Conservation (phyloP, 345 rosid genomes). For the Gossypium stocksii region DNA sequence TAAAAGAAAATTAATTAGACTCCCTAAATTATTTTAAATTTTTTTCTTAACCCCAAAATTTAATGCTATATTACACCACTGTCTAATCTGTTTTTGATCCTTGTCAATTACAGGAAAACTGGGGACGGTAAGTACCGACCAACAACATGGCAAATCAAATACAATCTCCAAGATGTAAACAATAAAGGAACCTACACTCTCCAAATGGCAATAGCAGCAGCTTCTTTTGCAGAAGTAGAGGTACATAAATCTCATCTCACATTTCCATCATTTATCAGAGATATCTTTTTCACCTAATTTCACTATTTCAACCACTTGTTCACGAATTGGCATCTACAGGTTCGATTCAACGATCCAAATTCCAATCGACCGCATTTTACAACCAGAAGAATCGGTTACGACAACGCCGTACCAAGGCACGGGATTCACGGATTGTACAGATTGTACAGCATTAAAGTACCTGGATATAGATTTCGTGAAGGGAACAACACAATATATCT, state of each 20-base stretch:
- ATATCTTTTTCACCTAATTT: background rate
- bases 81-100: background rate
- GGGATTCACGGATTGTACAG: conserved; percentile 81
- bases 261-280: background rate
- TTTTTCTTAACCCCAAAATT: no score
- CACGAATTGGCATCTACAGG: conserved; percentile 23
- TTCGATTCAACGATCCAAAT: conserved; percentile 45
- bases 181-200: conserved; percentile 50
- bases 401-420: conserved; percentile 81
- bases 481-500: conserved; percentile 59
- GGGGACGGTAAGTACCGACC: conserved; percentile 27
- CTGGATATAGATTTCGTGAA: conserved; percentile 27
- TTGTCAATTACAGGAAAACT: conserved; percentile 27
- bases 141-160: conserved; percentile 72
- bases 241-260: conserved; percentile 19
- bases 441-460: conserved; percentile 45
- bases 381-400: conserved; percentile 53
- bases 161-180: conserved; percentile 29
- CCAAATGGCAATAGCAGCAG: conserved; percentile 70
- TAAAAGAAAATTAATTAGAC: no score
- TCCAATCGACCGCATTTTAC: conserved; percentile 33
- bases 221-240: conserved; percentile 41
- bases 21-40: no score
- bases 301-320: background rate
- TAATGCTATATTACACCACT: no score